phyloP scores from a whole-genome alignment of 345 rosid species.

The Corymbia maculata region DNA sequence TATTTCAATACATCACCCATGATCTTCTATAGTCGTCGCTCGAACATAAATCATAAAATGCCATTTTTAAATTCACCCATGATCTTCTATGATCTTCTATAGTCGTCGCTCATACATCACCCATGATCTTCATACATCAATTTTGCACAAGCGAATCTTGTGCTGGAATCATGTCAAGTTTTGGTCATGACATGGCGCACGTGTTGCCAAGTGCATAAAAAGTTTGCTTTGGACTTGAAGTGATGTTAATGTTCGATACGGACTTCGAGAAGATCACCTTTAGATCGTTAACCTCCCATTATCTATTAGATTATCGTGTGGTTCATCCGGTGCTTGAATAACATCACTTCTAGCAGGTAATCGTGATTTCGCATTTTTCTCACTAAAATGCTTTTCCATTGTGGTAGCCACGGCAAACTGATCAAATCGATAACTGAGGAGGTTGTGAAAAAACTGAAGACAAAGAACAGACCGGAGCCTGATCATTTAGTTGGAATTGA shows the following conservation, averaged over 20 bases:
- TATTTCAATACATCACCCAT: too few relatives aligned
- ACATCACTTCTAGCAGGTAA: background rate
- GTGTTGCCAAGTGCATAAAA: too few relatives aligned
- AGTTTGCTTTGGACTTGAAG: too few relatives aligned
- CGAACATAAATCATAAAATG: background rate
- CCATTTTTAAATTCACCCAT: too few relatives aligned
- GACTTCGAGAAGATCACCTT: background rate
- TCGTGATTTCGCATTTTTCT: background rate
- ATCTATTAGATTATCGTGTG: background rate
- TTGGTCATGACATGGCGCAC: background rate
- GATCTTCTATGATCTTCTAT: too few relatives aligned
- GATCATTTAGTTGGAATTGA: background rate
- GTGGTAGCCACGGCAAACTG: background rate
- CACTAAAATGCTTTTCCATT: background rate
- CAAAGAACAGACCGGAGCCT: background rate
- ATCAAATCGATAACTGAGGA: background rate
- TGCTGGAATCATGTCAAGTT: too few relatives aligned
- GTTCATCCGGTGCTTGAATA: background rate
- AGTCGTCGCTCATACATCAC: too few relatives aligned
- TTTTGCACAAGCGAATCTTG: too few relatives aligned
- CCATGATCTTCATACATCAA: too few relatives aligned
- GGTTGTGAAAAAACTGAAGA: background rate
- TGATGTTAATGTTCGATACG: background rate
- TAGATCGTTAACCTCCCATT: background rate
- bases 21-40: background rate